Conservation (phyloP, 441 rosid species). For the Aleurites moluccanus region DNA sequence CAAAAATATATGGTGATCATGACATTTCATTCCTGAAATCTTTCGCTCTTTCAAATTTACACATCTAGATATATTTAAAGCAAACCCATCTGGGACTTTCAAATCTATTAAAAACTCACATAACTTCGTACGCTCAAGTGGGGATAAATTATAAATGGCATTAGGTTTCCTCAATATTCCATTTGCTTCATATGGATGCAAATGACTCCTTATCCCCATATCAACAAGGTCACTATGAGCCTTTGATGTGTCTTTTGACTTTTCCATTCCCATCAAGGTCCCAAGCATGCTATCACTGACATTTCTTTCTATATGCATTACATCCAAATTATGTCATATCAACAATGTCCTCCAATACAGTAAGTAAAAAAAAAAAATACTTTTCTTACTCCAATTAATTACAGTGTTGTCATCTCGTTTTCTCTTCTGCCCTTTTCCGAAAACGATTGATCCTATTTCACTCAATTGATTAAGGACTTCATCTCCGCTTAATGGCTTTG, state of each 20-base stretch:
- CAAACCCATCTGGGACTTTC: neutral
- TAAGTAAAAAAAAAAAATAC: too few relatives aligned
- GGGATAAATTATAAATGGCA: neutral
- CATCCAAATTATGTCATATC: neutral
- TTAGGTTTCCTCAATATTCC: neutral
- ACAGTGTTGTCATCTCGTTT: neutral
- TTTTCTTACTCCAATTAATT: neutral
- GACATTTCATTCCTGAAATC: conserved; percentile 1
- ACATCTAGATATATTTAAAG: conserved; percentile 1
- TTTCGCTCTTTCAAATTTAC: too few relatives aligned
- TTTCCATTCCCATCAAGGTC: neutral
- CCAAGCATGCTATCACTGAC: too few relatives aligned
- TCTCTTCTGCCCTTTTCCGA: neutral
- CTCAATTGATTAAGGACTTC: neutral
- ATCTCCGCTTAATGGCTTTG: neutral
- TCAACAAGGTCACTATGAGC: neutral
- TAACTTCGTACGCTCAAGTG: neutral
- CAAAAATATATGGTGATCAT: neutral
- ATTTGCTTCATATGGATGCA: neutral
- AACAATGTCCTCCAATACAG: neutral
- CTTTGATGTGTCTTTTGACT: neutral
- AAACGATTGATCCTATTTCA: neutral
- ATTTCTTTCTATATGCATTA: neutral
- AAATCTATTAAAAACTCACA: neutral
- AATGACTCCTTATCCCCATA: neutral